These are phyloP conservation scores for Platanus orientalis DNA, from an alignment of 164 flowering plant genomes.

Conservation along the genomic window DNA sequence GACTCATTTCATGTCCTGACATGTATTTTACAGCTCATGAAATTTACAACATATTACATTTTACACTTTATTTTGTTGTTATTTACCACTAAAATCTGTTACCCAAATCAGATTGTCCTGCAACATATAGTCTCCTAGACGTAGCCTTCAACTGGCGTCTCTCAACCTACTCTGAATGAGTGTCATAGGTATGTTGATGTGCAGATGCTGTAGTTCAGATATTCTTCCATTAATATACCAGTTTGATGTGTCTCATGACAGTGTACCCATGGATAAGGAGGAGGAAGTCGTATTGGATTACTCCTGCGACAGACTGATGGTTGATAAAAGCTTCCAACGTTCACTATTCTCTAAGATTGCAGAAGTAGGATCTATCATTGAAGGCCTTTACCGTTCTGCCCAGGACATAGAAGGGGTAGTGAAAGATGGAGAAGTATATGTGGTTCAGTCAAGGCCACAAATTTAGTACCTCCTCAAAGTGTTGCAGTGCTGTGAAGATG, in stretches of 20 bases:
- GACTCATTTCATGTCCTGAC: too few relatives aligned
- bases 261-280: conserved; percentile 30
- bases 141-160: too few relatives aligned
- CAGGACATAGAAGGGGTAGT: conserved; percentile 36
- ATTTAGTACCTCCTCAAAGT: conserved; percentile 8
- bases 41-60: too few relatives aligned
- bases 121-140: too few relatives aligned
- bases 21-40: too few relatives aligned
- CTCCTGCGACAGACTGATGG: conserved; percentile 20
- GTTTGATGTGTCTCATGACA: conserved; percentile 6
- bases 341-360: conserved; percentile 22
- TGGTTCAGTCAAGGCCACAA: conserved; percentile 31
- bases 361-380: conserved; percentile 24
- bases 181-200: too few relatives aligned
- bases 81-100: too few relatives aligned
- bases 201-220: too few relatives aligned
- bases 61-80: too few relatives aligned
- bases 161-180: too few relatives aligned
- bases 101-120: too few relatives aligned
- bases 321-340: conserved; percentile 23
- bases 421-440: conserved; percentile 28
- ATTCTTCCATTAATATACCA: not conserved
- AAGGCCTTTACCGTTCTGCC: conserved; percentile 21
- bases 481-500: not conserved
- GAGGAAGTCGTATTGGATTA: conserved; percentile 23